Evolutionary conservation across 169 alveolate genomes (phyloP).

Genomic region (Cryptosporidium felis): DNA sequence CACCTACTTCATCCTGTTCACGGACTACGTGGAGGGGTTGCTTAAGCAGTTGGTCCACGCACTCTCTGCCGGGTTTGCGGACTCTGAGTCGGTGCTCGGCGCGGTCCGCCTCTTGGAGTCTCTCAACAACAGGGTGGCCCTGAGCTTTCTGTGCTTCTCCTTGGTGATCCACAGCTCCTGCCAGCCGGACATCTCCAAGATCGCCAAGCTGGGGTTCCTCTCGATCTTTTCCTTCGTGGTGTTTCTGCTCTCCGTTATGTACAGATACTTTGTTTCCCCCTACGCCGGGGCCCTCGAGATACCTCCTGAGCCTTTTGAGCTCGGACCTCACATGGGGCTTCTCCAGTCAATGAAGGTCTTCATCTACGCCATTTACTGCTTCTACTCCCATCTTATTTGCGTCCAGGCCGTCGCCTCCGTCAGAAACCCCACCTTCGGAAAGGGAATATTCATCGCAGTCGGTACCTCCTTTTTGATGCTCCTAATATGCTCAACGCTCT

Average conservation of each 20-base stretch:
- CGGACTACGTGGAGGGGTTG: slow-evolving; percentile 55
- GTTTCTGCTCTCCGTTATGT: slow-evolving; percentile 19
- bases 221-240: slow-evolving; percentile 22
- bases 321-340: slow-evolving; percentile 65
- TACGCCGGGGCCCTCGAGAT: neutral
- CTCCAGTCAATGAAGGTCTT: slow-evolving; percentile 31
- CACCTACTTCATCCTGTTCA: slow-evolving; percentile 44
- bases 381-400: slow-evolving; percentile 53
- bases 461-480: slow-evolving; percentile 9
- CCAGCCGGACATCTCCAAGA: slow-evolving; percentile 43
- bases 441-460: slow-evolving; percentile 7
- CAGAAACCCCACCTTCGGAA: neutral
- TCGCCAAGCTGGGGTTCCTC: slow-evolving; percentile 45
- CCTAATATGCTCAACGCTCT: slow-evolving; percentile 20
- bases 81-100: neutral
- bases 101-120: neutral
- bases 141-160: slow-evolving; percentile 15
- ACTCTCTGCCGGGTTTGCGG: neutral
- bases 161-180: slow-evolving; percentile 8
- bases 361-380: slow-evolving; percentile 54
- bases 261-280: slow-evolving; percentile 59
- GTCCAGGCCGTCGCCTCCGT: slow-evolving; percentile 36
- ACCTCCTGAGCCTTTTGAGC: slow-evolving; percentile 2
- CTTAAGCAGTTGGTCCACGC: slow-evolving; percentile 11
- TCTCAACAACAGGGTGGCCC: neutral